A percentile compares a stretch with the other conserved stretches of the same genome.
These are phyloP conservation scores for Citrus glauca DNA, from an alignment of 345 rosid species.

Conservation along the genomic window DNA sequence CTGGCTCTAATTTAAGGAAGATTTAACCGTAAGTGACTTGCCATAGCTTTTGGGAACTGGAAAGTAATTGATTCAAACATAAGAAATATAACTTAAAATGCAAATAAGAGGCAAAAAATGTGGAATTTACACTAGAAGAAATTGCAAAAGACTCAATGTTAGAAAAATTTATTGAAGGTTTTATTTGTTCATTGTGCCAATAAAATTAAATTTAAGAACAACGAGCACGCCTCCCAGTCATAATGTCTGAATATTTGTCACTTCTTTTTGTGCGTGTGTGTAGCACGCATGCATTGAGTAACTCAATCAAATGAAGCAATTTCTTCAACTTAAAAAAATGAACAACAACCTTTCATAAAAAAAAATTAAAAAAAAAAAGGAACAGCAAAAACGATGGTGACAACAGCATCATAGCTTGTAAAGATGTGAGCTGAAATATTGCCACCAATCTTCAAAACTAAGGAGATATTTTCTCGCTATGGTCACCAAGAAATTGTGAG, in stretches of 20 bases:
- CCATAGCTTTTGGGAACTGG: not conserved
- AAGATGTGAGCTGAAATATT: not conserved
- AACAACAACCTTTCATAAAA: too few species aligned
- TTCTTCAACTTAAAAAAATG: not conserved
- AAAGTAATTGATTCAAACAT: not conserved
- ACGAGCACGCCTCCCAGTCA: not conserved
- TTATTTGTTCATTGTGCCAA: not conserved
- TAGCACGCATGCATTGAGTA: not conserved
- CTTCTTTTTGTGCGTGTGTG: not conserved
- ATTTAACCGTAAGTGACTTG: not conserved
- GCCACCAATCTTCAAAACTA: not conserved
- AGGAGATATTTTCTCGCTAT: not conserved
- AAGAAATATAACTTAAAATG: not conserved
- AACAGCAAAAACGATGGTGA: not conserved
- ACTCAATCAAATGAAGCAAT: not conserved
- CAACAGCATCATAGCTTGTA: not conserved
- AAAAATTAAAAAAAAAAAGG: not conserved
- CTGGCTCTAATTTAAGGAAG: not conserved
- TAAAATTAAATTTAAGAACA: not conserved
- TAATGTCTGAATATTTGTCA: conserved; percentile 2
- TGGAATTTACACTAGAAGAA: not conserved
- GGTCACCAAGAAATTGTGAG: not conserved
- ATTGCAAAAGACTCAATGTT: too few species aligned
- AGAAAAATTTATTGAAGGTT: not conserved
- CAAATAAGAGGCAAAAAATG: not conserved